Conservation (phyloP, 805 yeast species). For the Lipomyces starkeyi region DNA sequence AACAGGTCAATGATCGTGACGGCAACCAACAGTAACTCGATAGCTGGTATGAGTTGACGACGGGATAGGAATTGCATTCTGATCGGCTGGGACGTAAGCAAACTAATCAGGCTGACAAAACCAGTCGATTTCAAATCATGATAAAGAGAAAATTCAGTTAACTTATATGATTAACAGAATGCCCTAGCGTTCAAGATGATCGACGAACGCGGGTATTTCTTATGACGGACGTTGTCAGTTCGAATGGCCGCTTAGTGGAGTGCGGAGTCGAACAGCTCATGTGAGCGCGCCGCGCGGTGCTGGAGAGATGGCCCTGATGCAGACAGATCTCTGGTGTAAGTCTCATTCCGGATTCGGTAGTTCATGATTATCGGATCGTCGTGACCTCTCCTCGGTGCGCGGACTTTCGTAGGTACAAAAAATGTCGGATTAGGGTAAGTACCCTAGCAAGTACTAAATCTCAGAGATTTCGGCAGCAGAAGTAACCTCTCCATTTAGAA, state of each 20-base stretch:
- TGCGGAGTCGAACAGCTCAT: background rate
- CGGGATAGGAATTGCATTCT: background rate
- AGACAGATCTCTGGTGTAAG: background rate
- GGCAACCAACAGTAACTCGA: background rate
- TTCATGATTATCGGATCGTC: background rate
- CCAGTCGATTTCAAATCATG: background rate
- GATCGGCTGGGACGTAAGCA: background rate
- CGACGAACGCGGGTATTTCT: background rate
- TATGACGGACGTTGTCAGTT: background rate
- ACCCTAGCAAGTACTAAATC: too few relatives aligned
- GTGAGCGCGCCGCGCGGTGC: background rate
- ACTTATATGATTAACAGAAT: background rate
- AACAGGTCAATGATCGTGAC: background rate
- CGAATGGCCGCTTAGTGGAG: background rate
- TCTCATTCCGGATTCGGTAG: background rate
- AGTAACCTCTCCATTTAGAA: too few relatives aligned
- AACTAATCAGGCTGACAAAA: background rate
- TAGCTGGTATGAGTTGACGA: background rate
- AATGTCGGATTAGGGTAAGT: too few relatives aligned
- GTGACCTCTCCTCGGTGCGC: background rate
- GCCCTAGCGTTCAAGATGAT: background rate
- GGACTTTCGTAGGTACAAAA: background rate
- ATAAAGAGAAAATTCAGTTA: background rate
- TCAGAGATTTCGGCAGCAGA: too few relatives aligned
- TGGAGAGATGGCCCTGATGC: background rate